These are phyloP conservation scores for Crithidia mellificae DNA, from an alignment of 208 protist species.

Conservation along the genomic window DNA sequence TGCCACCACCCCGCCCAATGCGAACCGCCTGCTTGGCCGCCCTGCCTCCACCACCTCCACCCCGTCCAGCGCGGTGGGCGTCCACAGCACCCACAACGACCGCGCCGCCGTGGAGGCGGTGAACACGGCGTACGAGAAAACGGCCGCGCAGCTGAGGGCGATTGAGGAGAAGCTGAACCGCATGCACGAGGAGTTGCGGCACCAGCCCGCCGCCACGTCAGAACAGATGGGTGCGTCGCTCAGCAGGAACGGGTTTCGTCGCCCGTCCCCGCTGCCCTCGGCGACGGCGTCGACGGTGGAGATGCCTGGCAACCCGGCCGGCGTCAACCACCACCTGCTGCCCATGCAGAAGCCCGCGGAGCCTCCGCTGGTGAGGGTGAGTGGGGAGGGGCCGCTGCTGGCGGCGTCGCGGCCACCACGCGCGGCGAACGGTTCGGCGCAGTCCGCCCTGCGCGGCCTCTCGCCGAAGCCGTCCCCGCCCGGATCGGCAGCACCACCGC, in stretches of 20 bases:
- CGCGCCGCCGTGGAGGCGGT: constrained; percentile 16
- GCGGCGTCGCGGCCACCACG: neutral
- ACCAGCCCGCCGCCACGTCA: neutral
- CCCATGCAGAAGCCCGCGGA: constrained; percentile 19
- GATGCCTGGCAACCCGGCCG: constrained; percentile 4
- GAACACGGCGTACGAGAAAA: constrained; percentile 30
- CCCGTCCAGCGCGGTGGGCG: neutral
- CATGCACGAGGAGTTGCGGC: constrained; percentile 63
- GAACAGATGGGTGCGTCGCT: neutral
- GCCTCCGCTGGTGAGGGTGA: constrained; percentile 1
- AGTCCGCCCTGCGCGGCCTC: neutral
- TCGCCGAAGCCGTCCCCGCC: neutral
- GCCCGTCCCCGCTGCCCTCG: constrained; percentile 7
- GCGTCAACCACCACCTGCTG: constrained; percentile 31
- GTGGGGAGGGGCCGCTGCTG: neutral
- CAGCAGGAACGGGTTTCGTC: constrained; percentile 1
- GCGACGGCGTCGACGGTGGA: constrained; percentile 1
- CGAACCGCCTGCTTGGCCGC: too few relatives aligned
- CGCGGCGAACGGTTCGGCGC: neutral
- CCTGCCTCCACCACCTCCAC: too few relatives aligned
- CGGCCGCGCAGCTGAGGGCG: constrained; percentile 45
- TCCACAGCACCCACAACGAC: neutral
- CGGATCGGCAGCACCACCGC: neutral
- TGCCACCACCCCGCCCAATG: neutral
- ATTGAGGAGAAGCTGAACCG: constrained; percentile 52